Percentiles rank a stretch among this genome's conserved stretches.
Evolutionary conservation across 805 yeast genomes (phyloP).

Genomic region (Lachancea cidri): DNA sequence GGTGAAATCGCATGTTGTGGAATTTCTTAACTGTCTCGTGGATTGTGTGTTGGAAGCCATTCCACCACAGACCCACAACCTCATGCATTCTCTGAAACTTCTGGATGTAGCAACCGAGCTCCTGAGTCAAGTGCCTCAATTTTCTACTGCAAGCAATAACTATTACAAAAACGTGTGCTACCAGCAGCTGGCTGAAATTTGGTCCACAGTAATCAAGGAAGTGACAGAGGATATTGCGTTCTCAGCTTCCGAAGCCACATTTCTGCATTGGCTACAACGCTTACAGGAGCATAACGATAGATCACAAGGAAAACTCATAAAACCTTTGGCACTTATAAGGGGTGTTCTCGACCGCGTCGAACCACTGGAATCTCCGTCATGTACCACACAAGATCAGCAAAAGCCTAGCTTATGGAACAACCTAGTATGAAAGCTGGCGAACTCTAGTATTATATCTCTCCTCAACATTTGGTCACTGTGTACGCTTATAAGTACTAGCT

Average conservation of each 20-base stretch:
- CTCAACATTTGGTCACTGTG: background rate
- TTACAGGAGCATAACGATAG: slow-evolving; percentile 22
- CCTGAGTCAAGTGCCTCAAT: slow-evolving; percentile 28
- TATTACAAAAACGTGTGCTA: slow-evolving; percentile 34
- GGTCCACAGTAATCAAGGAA: slow-evolving; percentile 29
- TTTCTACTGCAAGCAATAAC: slow-evolving; percentile 31
- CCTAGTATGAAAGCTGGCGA: slow-evolving; percentile 3
- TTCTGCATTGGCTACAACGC: slow-evolving; percentile 19
- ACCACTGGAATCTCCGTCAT: slow-evolving; percentile 1
- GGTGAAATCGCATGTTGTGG: slow-evolving; percentile 28
- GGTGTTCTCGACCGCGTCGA: slow-evolving; percentile 2
- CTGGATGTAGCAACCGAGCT: slow-evolving; percentile 28
- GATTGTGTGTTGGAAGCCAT: slow-evolving; percentile 31
- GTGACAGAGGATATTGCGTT: slow-evolving; percentile 20
- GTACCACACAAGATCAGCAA: slow-evolving; percentile 8
- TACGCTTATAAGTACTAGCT: background rate
- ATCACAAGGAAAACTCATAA: slow-evolving; percentile 21
- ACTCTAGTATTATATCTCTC: background rate
- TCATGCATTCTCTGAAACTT: slow-evolving; percentile 26
- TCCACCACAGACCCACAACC: slow-evolving; percentile 28
- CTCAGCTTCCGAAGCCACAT: slow-evolving; percentile 13
- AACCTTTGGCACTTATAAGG: slow-evolving; percentile 25
- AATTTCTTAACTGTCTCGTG: slow-evolving; percentile 31
- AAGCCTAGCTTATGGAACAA: slow-evolving; percentile 7
- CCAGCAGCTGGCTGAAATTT: slow-evolving; percentile 31